Conservation (phyloP, 1,284 basidiomycete genomes). For the Jaminaea rosea region DNA sequence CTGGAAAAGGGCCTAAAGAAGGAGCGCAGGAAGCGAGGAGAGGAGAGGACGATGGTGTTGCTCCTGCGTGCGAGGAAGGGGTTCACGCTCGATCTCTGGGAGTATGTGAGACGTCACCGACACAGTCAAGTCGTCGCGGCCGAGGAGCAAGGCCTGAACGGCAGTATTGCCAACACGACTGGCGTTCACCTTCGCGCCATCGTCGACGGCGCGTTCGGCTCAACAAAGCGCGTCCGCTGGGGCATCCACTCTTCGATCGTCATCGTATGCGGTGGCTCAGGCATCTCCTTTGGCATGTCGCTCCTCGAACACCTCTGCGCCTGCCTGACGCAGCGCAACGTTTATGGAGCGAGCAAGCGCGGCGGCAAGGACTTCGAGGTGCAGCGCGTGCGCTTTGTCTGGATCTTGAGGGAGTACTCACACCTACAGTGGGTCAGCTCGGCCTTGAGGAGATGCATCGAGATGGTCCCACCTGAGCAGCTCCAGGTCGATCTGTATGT, state of each 20-base stretch:
- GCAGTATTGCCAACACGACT: conserved; percentile 37
- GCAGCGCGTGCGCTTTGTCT: conserved; percentile 65
- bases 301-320: conserved; percentile 64
- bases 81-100: conserved; percentile 67
- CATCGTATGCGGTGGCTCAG: conserved; percentile 69
- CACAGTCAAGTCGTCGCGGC: conserved; percentile 28
- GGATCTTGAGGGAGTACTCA: conserved; percentile 72
- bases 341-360: not conserved
- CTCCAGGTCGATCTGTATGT: conserved; percentile 73
- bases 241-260: conserved; percentile 56
- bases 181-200: conserved; percentile 60
- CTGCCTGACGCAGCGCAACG: conserved; percentile 52
- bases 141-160: too few species aligned
- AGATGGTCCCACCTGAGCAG: conserved; percentile 56
- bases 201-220: conserved; percentile 73
- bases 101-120: conserved; percentile 47
- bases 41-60: conserved; percentile 58
- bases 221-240: conserved; percentile 61
- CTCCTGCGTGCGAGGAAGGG: conserved; percentile 68
- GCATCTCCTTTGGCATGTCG: conserved; percentile 66
- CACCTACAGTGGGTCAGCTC: conserved; percentile 75
- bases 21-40: conserved; percentile 6
- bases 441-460: conserved; percentile 60
- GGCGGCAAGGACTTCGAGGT: conserved; percentile 52
- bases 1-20: conserved; percentile 12